These are phyloP conservation scores for Eucalyptus cloeziana DNA, from an alignment of 345 rosid species.

Conservation along the genomic window DNA sequence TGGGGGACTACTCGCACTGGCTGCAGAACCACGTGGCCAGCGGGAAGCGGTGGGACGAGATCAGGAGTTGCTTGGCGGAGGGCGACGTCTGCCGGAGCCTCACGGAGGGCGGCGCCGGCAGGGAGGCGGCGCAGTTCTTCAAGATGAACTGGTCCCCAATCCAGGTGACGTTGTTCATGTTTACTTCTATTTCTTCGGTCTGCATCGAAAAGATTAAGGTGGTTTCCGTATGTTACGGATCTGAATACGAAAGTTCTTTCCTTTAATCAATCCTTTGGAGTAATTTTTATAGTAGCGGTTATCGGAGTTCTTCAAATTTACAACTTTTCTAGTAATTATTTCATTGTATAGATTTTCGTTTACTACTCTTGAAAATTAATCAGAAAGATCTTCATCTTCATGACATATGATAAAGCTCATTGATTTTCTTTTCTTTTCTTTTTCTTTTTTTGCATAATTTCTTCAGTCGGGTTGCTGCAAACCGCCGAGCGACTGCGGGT, in stretches of 20 bases:
- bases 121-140: neutral
- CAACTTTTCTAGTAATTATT: neutral
- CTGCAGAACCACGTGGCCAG: slow-evolving; percentile 3
- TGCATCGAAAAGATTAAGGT: neutral
- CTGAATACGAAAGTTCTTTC: neutral
- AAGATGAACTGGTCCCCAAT: neutral
- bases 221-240: neutral
- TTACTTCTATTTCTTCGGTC: neutral
- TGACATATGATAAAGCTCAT: neutral
- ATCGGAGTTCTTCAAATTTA: neutral
- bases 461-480: slow-evolving; percentile 37
- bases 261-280: neutral
- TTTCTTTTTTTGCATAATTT: neutral
- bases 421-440: neutral
- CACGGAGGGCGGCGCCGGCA: neutral
- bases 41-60: slow-evolving; percentile 12
- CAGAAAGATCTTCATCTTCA: neutral
- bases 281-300: neutral
- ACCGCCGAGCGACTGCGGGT: slow-evolving; percentile 27
- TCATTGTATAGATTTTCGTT: too few relatives aligned
- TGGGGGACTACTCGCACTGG: slow-evolving; percentile 18
- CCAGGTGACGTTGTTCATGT: neutral
- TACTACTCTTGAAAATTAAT: neutral
- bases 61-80: slow-evolving; percentile 17
- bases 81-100: slow-evolving; percentile 1